Base-by-base conservation (phyloP, 176 grass and related monocot genomes). In the Melocanna baccifera region DNA sequence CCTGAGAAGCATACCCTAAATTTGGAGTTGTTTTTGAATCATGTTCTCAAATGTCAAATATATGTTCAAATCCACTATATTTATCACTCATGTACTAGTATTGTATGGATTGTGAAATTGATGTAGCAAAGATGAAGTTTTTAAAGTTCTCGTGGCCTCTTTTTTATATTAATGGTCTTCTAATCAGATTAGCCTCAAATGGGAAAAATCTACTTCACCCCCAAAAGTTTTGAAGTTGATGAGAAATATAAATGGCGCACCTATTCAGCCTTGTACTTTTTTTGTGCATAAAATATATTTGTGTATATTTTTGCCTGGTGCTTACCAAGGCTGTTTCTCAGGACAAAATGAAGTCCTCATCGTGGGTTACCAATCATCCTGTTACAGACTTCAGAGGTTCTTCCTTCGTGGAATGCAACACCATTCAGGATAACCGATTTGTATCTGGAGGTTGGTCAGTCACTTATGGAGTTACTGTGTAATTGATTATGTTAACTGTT, bases 361-460 rank as follows among this genome's bases (percentile, higher is more conserved):
- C 69, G 50, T 82, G 91, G 86, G 64, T 55, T 75, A 48, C 79
- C 45, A 94, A 70, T 81, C 86, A 73, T 81, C 80, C 86, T 62
- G 55, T 90, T 85, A 74, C 71, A 87, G 80, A 85, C 45, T 87
- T 67, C 64, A 78, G 53, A 73, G 13, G 78, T 88, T 68, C 80
- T 81, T 89, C 92, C 39, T 77, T 47, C 68, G 13, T 85, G 25
- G 37, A 73, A 63, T 45, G 75, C 50, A 93, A 85, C 69, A 69
- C 47, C 58, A 85, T 66, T 74, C 69, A 86, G 6, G 78, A 78
- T 64, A 91, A 89, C 42, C 81, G 74, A 89, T 80, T 91, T 91
- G 62, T 83, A 29, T 84, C 78, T 89, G 86, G 86, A 96, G 94
- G 94, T 93, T 86, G 73, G 90, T 92, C 83, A 72, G 52, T 88